phyloP scores from a whole-genome alignment of 2,329 filamentous ascomycete genomes.

The Cytospora piceicola region DNA sequence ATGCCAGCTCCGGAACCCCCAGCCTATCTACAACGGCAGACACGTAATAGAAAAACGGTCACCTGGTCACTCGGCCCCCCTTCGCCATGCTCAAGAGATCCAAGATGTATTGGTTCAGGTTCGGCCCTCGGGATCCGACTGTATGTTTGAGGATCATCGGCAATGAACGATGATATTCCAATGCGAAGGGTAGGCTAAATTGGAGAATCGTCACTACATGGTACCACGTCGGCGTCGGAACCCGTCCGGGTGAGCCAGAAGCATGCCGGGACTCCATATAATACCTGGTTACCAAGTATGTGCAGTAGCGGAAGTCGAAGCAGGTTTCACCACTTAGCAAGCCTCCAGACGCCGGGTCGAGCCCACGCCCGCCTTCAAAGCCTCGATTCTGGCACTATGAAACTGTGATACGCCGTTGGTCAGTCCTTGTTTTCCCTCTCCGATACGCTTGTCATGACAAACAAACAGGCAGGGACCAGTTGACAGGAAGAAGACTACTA shows the following conservation, averaged over 20 bases:
- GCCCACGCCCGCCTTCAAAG: too few relatives aligned
- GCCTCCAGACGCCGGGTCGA: too few relatives aligned
- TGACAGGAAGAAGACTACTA: not conserved
- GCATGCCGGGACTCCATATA: not conserved
- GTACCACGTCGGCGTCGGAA: constrained; percentile 2
- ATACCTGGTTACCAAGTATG: too few relatives aligned
- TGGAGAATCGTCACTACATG: constrained; percentile 7
- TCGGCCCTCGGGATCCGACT: constrained; percentile 20
- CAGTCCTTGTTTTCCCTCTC: not conserved
- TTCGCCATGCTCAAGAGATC: constrained; percentile 1
- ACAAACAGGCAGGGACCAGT: too few relatives aligned
- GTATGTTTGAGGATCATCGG: too few relatives aligned
- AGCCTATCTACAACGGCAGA: not conserved
- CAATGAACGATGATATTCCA: not conserved
- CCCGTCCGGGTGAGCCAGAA: not conserved
- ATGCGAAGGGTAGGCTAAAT: not conserved
- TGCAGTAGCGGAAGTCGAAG: constrained; percentile 13
- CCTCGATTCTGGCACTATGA: not conserved
- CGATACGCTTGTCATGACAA: too few relatives aligned
- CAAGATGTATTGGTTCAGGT: not conserved
- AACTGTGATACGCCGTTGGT: not conserved
- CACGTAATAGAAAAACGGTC: not conserved
- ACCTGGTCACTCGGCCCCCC: not conserved
- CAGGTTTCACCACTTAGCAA: not conserved
- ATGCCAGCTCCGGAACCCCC: not conserved